Evolutionary conservation across 2,329 filamentous ascomycete genomes (phyloP), one percentile per base, ranked within the genome.

Genomic region (Atkinsonella texensis): DNA sequence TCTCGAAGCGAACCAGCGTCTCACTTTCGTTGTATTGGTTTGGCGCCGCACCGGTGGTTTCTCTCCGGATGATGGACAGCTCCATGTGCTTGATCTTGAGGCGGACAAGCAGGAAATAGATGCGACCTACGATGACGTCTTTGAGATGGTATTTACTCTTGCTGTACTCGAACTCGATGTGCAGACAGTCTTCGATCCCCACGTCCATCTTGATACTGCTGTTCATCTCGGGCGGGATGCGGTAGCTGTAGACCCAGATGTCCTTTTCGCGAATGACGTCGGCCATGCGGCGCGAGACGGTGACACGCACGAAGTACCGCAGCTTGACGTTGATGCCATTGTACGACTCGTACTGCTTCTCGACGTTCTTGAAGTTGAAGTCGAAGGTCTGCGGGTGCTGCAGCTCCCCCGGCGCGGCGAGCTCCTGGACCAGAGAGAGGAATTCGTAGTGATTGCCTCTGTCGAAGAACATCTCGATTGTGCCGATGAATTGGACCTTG

Each of bases 71-170:
- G 62, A 98, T 98, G 59, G 89, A 95, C 56, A 98, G 74, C 73
- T 98, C 93, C 93, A 98, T 98, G 70, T 98, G 93, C 73, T 97
- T 96, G 69, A 98, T 98, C 82, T 98, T 98, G 68, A 98, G 76
- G 63, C 93, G 83, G 55, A 98, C 93, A 47, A 98, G 79, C 59
- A 98, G 73, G 73, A 98, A 98, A 74, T 98, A 98, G 75, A 98
- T 98, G 59, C 94, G 81, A 53, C 93, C 93, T 52, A 98, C 93
- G 59, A 98, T 98, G 57, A 98, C 93, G 68, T 98, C 93, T 73
- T 98, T 98, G 54, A 98, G 80, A 64, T 98, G 93, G 71, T 98
- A 98, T 73, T 97, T 97, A 68, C 85, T 93, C 77, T 98, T 98
- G 70, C 87, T 95, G 74, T 98, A 98, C 71, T 98, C 93, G 62